Evolutionary conservation across 495 filamentous ascomycete genomes (phyloP).

Genomic region (Astrothelium subdiscretum): DNA sequence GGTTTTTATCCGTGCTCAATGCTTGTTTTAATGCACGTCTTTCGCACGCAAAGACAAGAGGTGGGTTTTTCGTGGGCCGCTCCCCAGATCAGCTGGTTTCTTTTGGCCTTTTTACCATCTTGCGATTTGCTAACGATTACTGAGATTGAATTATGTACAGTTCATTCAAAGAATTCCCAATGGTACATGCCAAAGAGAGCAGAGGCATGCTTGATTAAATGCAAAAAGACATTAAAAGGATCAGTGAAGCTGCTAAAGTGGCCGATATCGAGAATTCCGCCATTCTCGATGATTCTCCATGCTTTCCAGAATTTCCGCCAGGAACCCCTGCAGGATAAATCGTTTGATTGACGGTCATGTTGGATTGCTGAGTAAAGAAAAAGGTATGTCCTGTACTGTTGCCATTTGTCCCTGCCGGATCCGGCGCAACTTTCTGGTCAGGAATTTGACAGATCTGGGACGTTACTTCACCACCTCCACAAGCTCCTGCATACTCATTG

Average conservation of each 20-base stretch:
- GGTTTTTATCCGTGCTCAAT: neutral
- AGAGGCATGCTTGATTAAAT: too few relatives aligned
- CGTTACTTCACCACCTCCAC: conserved; percentile 6
- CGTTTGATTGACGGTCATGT: conserved; percentile 1
- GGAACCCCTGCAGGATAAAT: conserved; percentile 2
- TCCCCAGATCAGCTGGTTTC: too few relatives aligned
- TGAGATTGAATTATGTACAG: too few relatives aligned
- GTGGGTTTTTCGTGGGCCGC: too few relatives aligned
- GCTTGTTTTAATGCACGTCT: neutral
- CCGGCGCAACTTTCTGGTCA: conserved; percentile 33
- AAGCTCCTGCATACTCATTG: conserved; percentile 1
- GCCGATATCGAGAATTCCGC: neutral
- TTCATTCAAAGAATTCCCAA: too few relatives aligned
- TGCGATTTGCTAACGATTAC: too few relatives aligned
- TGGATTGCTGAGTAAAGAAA: conserved; percentile 46
- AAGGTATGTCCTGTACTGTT: conserved; percentile 31
- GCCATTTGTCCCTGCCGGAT: conserved; percentile 18
- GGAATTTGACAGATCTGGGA: conserved; percentile 49
- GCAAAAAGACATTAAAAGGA: neutral
- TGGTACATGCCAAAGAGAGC: too few relatives aligned
- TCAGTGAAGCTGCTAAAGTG: neutral
- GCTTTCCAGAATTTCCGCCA: too few relatives aligned
- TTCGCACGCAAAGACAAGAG: too few relatives aligned
- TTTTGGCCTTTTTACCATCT: too few relatives aligned
- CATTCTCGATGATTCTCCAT: neutral